A percentile compares a stretch with the other conserved stretches of the same genome.
phyloP scores from a whole-genome alignment of 202 grass and related monocot genomes.

The Dendrocalamus latiflorus region DNA sequence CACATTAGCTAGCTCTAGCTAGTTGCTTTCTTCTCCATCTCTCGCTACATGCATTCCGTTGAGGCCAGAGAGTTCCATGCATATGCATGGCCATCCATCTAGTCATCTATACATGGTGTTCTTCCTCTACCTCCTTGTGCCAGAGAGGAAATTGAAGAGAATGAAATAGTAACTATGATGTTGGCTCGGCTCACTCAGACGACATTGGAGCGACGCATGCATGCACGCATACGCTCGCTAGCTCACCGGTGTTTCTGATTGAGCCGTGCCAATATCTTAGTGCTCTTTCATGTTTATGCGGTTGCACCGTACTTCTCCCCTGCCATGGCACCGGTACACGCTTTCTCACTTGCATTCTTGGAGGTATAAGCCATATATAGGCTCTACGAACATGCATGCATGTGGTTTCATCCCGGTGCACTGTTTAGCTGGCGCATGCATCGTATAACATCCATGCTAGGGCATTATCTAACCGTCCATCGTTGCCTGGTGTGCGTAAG shows the following conservation, averaged over 20 bases:
- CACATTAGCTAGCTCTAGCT: neutral
- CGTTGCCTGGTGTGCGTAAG: neutral
- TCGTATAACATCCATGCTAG: neutral
- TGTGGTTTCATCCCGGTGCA: neutral
- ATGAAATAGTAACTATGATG: constrained; percentile 91
- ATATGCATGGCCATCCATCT: neutral
- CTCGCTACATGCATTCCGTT: neutral
- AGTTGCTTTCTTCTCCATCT: neutral
- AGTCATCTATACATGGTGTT: neutral
- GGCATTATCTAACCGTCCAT: neutral
- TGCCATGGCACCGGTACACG: neutral
- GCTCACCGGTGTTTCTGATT: constrained; percentile 52
- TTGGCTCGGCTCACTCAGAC: constrained; percentile 99
- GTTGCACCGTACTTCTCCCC: neutral
- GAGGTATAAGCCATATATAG: neutral
- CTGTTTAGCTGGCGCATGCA: neutral
- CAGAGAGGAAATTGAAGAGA: neutral
- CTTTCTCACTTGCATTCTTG: neutral
- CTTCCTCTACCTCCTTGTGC: neutral
- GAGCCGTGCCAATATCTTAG: constrained; percentile 99
- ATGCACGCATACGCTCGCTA: neutral
- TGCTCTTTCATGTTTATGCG: constrained; percentile 40
- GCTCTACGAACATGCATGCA: neutral
- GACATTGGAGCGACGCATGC: neutral
- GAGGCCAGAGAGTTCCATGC: neutral